Evolutionary conservation across 768 basidiomycete genomes (phyloP).

Genomic region (Hemileccinum impolitum): DNA sequence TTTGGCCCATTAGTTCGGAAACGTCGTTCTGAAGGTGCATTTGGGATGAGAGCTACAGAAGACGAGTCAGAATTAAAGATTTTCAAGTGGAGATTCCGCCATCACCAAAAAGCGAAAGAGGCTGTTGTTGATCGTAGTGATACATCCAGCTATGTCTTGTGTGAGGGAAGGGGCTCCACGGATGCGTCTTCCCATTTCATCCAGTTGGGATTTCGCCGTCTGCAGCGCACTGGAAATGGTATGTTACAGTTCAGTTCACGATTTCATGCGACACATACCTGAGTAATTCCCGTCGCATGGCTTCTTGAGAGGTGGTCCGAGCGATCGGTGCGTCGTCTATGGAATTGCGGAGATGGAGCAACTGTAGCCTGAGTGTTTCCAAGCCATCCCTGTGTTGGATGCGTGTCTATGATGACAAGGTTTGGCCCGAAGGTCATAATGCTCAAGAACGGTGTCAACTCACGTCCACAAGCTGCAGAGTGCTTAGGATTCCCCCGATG

Average conservation of each 20-base stretch:
- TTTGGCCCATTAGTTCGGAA: neutral
- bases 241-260: neutral
- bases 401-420: neutral
- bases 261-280: neutral
- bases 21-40: conserved; percentile 1
- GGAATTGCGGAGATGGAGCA: neutral
- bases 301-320: neutral
- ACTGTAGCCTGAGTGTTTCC: neutral
- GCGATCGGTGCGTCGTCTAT: neutral
- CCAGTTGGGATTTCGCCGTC: neutral
- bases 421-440: neutral
- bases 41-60: neutral
- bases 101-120: conserved; percentile 4
- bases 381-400: conserved; percentile 4
- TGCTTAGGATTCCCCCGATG: neutral
- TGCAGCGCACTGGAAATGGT: conserved; percentile 1
- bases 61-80: neutral
- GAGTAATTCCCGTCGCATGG: neutral
- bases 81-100: neutral
- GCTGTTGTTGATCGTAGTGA: neutral
- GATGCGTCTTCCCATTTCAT: neutral
- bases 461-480: conserved; percentile 6
- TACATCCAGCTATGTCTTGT: neutral
- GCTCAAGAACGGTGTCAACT: neutral
- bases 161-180: neutral